phyloP scores from a whole-genome alignment of 2,329 filamentous ascomycete genomes.

The Aureobasidium sp. region DNA sequence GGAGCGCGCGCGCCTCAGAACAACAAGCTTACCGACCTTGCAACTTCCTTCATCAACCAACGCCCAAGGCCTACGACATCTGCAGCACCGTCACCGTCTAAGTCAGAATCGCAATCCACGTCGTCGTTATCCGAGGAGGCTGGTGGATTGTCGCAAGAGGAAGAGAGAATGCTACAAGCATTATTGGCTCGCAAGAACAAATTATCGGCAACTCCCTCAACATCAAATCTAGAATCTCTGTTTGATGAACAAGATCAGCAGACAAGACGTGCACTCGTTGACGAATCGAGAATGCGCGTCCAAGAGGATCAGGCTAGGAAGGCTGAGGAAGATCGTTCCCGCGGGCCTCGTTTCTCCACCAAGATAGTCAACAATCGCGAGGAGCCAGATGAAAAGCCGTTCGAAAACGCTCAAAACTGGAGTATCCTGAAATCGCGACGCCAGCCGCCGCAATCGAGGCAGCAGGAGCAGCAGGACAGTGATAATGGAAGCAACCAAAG shows the following conservation, averaged over 20 bases:
- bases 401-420: slow-evolving; percentile 12
- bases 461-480: neutral
- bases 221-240: neutral
- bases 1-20: neutral
- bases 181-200: slow-evolving; percentile 9
- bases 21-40: neutral
- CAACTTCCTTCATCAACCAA: neutral
- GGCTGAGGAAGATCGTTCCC: neutral
- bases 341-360: neutral
- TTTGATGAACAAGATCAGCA: slow-evolving; percentile 6
- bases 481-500: neutral
- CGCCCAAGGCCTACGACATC: neutral
- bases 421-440: slow-evolving; percentile 8
- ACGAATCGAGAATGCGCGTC: neutral
- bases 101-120: neutral
- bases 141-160: neutral
- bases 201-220: neutral
- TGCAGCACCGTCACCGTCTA: neutral
- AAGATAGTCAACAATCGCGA: neutral
- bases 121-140: neutral
- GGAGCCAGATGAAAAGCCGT: slow-evolving; percentile 1
- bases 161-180: slow-evolving; percentile 1
- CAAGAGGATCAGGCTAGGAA: neutral
- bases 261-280: neutral
- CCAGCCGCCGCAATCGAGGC: neutral